Evolutionary conservation across 148 eudicot genomes (phyloP), one percentile per base, ranked within the genome.

Genomic region (Heliosperma pusillum): DNA sequence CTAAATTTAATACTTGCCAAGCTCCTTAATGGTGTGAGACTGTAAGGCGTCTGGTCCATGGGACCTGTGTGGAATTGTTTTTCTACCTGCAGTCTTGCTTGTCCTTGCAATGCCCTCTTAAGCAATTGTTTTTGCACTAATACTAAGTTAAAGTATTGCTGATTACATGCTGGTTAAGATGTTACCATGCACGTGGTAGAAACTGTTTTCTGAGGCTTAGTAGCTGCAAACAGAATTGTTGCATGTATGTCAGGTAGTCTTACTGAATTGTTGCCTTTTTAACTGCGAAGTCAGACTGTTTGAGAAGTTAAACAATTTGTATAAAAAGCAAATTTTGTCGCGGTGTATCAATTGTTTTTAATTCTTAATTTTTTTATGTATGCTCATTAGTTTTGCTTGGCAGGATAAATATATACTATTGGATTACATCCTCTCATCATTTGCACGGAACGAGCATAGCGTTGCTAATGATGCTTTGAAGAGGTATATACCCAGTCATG

Each of bases 341-440:
- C 53, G 6, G 15, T 58, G 55, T 24, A 29, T 59, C 10, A n/a
- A 17, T n/a, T 5, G 8, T 57, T 69, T 10, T 56, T 29, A 58
- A 5, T 10, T n/a, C n/a, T n/a, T n/a, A n/a, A n/a, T n/a, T n/a
- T 62, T 16, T 29, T 11, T 26, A 11, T 17, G 27, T 53, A 36
- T 36, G 26, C n/a, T 29, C 50, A 19, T 24, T 53, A 45, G 21
- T 58, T 53, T 33, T 50, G 40, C 42, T 72, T 76, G 82, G 76
- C 91, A 90, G 98, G 89, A 89, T 78, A 86, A 83, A 57, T 88
- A 82, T 78, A 78, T 88, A 65, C 85, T 79, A 73, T 72, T 84
- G 80, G 98, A 93, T 76, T 76, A 66, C 42, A 82, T 89, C 67
- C 69, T 90, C 63, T 86, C 82, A 44, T 88, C 75, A 75, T 88